Conservation (phyloP, 345 rosid species). For the Heritiera littoralis region DNA sequence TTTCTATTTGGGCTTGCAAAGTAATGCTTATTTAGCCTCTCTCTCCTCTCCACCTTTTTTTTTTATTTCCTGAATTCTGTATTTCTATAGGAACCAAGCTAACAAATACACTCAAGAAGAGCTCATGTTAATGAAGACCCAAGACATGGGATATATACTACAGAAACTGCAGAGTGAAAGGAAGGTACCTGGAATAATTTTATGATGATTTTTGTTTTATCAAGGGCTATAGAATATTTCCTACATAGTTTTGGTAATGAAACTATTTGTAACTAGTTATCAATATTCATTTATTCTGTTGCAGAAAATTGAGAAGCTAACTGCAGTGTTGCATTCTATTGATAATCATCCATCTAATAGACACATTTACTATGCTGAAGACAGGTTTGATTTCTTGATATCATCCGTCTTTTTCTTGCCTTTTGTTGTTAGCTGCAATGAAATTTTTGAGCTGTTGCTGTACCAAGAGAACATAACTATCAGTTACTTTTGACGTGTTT, state of each 20-base stretch:
- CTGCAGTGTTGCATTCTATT: conserved; percentile 66
- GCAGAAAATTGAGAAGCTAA: conserved; percentile 85
- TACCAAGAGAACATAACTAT: not conserved
- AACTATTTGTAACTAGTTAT: not conserved
- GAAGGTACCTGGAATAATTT: conserved; percentile 39
- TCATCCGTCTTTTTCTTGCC: not conserved
- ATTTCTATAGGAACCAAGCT: conserved; percentile 54
- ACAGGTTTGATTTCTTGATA: conserved; percentile 51
- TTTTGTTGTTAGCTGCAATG: not conserved
- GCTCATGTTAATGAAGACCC: conserved; percentile 88
- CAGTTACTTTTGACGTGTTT: not conserved
- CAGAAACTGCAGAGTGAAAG: conserved; percentile 86
- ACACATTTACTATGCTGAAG: conserved; percentile 79
- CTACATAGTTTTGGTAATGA: not conserved
- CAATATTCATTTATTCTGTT: conserved; percentile 18
- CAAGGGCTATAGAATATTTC: not conserved
- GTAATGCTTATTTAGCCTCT: not conserved
- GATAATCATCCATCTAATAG: conserved; percentile 47
- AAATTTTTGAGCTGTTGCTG: not conserved
- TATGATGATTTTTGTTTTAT: not conserved
- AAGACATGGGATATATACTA: conserved; percentile 81
- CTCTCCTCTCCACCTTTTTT: not conserved
- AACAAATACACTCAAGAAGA: conserved; percentile 78
- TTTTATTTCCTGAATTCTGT: not conserved
- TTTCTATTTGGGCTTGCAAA: not conserved